A percentile compares a stretch with the other conserved stretches of the same genome.
These are phyloP conservation scores for Aspergillus saccharolyticus DNA, from an alignment of 495 filamentous ascomycete genomes.

Conservation along the genomic window DNA sequence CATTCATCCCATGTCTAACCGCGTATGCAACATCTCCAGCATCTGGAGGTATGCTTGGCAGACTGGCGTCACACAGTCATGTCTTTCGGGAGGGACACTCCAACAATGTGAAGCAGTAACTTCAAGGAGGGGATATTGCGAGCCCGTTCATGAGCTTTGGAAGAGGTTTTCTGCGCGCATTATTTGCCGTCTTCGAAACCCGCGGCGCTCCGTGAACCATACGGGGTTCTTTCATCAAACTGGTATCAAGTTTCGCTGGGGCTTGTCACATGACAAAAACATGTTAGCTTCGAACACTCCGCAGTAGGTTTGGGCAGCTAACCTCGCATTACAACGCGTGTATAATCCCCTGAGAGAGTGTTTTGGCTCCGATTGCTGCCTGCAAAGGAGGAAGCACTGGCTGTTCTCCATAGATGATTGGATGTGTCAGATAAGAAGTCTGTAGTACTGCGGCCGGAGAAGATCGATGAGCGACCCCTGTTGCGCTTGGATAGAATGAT, in stretches of 20 bases:
- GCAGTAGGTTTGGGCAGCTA: constrained; percentile 18
- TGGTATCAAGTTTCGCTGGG: constrained; percentile 78
- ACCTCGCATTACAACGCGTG: constrained; percentile 54
- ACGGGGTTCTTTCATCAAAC: constrained; percentile 82
- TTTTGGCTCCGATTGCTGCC: constrained; percentile 56
- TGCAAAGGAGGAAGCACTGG: constrained; percentile 64
- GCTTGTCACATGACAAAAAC: constrained; percentile 37
- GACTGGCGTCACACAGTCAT: constrained; percentile 5
- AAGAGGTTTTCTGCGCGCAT: constrained; percentile 65
- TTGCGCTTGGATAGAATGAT: constrained; percentile 93
- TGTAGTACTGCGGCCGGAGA: constrained; percentile 47
- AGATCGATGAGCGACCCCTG: constrained; percentile 59
- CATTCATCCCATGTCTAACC: not conserved
- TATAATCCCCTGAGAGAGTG: constrained; percentile 62
- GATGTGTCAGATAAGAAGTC: constrained; percentile 78
- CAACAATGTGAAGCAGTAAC: constrained; percentile 12
- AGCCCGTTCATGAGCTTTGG: constrained; percentile 61
- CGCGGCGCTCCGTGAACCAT: constrained; percentile 69
- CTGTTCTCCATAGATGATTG: constrained; percentile 90
- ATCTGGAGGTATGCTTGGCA: constrained; percentile 13
- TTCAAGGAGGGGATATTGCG: constrained; percentile 41
- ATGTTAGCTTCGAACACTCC: constrained; percentile 15
- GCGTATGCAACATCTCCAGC: not conserved
- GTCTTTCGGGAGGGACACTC: constrained; percentile 13
- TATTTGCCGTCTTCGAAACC: constrained; percentile 54